Percentiles rank a stretch among this genome's conserved stretches.
These are phyloP conservation scores for Aphanomyces cochlioides DNA, from an alignment of 352 stramenopile genomes.

Conservation along the genomic window DNA sequence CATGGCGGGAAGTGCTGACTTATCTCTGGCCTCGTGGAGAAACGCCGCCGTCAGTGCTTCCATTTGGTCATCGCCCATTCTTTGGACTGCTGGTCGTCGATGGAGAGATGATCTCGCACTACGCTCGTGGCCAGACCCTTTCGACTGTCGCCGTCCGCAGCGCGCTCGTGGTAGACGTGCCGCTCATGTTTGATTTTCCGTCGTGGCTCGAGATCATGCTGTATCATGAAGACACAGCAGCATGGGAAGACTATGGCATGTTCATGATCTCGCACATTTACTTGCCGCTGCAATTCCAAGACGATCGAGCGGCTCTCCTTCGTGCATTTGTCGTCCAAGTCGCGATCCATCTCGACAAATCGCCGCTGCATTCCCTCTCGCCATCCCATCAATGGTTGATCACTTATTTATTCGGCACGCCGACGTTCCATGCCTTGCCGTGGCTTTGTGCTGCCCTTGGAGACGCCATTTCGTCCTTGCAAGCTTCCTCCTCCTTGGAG, in stretches of 20 bases:
- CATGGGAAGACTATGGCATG: not conserved
- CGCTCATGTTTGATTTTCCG: not conserved
- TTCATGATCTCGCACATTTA: not conserved
- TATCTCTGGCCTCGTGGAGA: not conserved
- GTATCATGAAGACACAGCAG: not conserved
- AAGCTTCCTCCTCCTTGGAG: no score
- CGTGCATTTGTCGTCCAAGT: not conserved
- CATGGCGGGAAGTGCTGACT: not conserved
- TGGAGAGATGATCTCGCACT: not conserved
- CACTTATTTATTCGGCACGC: not conserved
- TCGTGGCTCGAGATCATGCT: not conserved
- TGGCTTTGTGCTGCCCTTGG: not conserved
- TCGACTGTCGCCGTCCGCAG: no score
- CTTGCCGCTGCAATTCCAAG: slow-evolving; percentile 7
- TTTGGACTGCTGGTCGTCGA: not conserved
- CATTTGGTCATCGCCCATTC: not conserved
- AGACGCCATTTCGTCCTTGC: not conserved
- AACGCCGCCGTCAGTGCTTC: not conserved
- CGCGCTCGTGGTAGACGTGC: not conserved
- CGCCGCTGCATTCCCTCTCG: not conserved
- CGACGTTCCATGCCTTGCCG: not conserved
- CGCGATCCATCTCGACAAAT: not conserved
- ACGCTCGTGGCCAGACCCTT: no score
- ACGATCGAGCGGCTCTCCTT: not conserved
- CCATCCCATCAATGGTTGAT: not conserved